Base-by-base conservation (phyloP, 305 asterid genomes). In the Solanum hybrid region DNA sequence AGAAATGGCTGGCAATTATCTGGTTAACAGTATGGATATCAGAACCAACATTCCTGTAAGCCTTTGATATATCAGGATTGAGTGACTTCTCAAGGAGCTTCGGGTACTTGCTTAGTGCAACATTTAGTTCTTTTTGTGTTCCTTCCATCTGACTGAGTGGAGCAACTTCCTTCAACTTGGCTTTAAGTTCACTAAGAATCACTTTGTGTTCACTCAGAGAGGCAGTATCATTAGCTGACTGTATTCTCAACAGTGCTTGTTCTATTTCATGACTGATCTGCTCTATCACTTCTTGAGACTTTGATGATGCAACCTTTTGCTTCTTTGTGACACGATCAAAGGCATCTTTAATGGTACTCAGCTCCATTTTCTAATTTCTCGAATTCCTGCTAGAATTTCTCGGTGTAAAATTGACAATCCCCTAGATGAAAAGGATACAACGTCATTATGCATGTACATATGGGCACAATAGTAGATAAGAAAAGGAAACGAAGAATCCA, bases 251-350 rank as follows among this genome's bases (percentile, higher is more conserved):
- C 88, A 95, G 84, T 78, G 98, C 98, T 88, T 94, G 95, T 87
- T 93, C 98, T 72, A 97, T 95, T 94, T 95, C 98, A 86, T 90
- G 95, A 78, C 92, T 92, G 38, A 97, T 93, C 89, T 93, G 96
- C 88, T 93, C 96, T 22, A 96, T 92, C 76, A 94, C 92, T 93
- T 97, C 99, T 90, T 92, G 98, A 85, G 94, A 94, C 92, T 95
- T 95, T 1, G 98, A 94, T 82, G 95, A 95, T 26, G 98, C 93
- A 86, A 96, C 89, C 92, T 96, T 96, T 78, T 97, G 99, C 94
- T 95, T 97, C 97, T 97, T 96, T 11, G 98, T 90, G 36, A 95
- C 99, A 13, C 96, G 98, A 92, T 95, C 98, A 90, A 97, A 97
- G 72, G 98, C 97, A 91, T 96, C 99, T 93, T 94, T 95, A 92